These are phyloP conservation scores for Cercospora berteroae DNA, from an alignment of 2,329 filamentous ascomycete genomes.

Conservation along the genomic window DNA sequence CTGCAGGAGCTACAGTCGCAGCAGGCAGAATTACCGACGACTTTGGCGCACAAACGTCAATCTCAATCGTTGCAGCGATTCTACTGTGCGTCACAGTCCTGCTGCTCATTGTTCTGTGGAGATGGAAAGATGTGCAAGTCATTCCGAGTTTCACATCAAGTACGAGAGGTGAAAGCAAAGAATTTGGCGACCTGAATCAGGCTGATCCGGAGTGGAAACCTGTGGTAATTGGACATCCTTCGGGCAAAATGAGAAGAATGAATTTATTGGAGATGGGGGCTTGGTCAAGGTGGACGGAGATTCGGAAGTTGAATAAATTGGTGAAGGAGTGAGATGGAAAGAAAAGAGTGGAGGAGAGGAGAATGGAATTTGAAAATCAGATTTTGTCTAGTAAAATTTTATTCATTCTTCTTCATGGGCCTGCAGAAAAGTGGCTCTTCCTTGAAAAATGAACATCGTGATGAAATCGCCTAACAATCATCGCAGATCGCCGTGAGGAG, in stretches of 20 bases:
- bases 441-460: too few species aligned
- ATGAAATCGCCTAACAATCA: too few species aligned
- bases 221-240: constrained; percentile 69
- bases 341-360: too few species aligned
- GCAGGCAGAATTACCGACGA: constrained; percentile 66
- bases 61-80: constrained; percentile 66
- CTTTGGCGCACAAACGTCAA: constrained; percentile 65
- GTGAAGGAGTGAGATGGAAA: background rate
- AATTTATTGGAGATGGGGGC: constrained; percentile 68
- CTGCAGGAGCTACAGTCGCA: constrained; percentile 65
- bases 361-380: background rate
- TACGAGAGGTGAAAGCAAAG: constrained; percentile 36
- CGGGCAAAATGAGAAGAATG: constrained; percentile 66
- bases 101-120: constrained; percentile 60
- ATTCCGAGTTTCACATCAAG: constrained; percentile 59
- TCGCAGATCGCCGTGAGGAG: too few species aligned
- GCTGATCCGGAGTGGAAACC: constrained; percentile 65
- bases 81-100: constrained; percentile 64
- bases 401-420: background rate
- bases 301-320: constrained; percentile 52
- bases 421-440: background rate
- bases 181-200: constrained; percentile 43
- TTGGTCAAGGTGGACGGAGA: constrained; percentile 71
- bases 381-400: background rate
- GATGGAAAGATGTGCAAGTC: constrained; percentile 66